A percentile compares a stretch with the other conserved stretches of the same genome.
These are phyloP conservation scores for Globisporangium spinosum DNA, from an alignment of 352 stramenopile genomes.

Conservation along the genomic window DNA sequence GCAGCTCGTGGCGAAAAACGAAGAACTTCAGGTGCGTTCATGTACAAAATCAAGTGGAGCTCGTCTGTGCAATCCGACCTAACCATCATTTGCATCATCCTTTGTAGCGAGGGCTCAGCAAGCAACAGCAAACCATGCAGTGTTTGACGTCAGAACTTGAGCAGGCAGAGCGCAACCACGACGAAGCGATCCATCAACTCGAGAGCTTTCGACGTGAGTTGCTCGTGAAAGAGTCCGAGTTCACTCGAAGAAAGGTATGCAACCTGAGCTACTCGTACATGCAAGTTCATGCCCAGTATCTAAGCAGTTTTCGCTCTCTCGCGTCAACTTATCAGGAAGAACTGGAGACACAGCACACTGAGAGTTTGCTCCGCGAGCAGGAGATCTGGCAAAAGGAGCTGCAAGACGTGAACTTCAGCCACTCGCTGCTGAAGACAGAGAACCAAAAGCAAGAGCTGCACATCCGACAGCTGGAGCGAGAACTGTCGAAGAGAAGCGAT, in stretches of 20 bases:
- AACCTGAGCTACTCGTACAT: no score
- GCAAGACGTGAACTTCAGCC: constrained; percentile 42
- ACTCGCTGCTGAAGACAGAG: constrained; percentile 47
- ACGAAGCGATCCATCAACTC: constrained; percentile 33
- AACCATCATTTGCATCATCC: neutral
- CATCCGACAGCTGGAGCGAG: constrained; percentile 56
- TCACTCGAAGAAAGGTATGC: constrained; percentile 22
- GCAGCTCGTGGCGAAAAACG: constrained; percentile 36
- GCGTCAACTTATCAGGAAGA: constrained; percentile 1
- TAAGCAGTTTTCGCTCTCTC: no score
- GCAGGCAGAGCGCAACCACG: constrained; percentile 22
- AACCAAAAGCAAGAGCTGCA: constrained; percentile 56
- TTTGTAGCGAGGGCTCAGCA: constrained; percentile 22
- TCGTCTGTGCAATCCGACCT: neutral
- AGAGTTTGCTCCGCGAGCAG: constrained; percentile 43
- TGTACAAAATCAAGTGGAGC: neutral
- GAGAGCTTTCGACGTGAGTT: constrained; percentile 43
- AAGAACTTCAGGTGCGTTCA: constrained; percentile 28
- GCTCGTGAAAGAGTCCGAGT: constrained; percentile 27
- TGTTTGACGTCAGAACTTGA: constrained; percentile 25
- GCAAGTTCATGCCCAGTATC: no score
- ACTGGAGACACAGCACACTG: constrained; percentile 30
- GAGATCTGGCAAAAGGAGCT: constrained; percentile 59
- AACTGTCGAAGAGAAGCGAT: constrained; percentile 53
- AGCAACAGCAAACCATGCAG: constrained; percentile 12